Conservation (phyloP, 2,329 filamentous ascomycete species). For the Curvularia verruculosa region DNA sequence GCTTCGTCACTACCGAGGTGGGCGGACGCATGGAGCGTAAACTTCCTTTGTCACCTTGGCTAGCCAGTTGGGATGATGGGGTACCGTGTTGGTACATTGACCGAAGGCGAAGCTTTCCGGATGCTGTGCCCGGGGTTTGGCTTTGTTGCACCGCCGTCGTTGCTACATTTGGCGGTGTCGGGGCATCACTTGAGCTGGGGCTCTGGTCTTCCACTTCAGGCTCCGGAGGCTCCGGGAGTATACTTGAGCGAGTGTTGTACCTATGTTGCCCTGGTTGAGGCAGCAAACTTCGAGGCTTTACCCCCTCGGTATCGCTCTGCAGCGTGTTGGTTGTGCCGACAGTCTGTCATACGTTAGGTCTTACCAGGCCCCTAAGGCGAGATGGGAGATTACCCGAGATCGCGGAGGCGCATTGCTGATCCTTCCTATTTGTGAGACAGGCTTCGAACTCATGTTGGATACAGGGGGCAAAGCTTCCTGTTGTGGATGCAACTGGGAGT, state of each 20-base stretch:
- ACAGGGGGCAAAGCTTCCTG: constrained; percentile 35
- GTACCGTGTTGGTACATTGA: constrained; percentile 39
- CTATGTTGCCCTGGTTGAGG: constrained; percentile 43
- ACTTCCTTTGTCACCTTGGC: constrained; percentile 13
- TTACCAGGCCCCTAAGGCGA: background rate
- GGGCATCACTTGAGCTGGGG: background rate
- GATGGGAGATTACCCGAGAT: constrained; percentile 11
- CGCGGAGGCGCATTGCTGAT: constrained; percentile 16
- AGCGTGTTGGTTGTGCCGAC: constrained; percentile 5
- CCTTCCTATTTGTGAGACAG: constrained; percentile 22
- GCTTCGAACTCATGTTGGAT: constrained; percentile 27
- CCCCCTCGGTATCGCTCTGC: constrained; percentile 17
- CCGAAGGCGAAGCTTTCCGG: constrained; percentile 35
- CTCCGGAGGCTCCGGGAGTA: constrained; percentile 8
- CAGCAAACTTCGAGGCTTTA: constrained; percentile 38
- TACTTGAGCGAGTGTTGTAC: constrained; percentile 19
- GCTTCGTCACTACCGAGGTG: constrained; percentile 25
- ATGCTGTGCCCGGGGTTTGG: constrained; percentile 4
- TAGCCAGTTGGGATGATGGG: constrained; percentile 12
- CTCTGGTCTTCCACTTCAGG: constrained; percentile 4
- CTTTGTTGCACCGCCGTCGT: constrained; percentile 1
- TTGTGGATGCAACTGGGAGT: constrained; percentile 7
- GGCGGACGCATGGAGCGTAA: constrained; percentile 26
- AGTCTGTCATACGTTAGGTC: constrained; percentile 14
- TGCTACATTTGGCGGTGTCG: background rate